phyloP scores from a whole-genome alignment of 148 eudicot species.

The Bassia scoparia region DNA sequence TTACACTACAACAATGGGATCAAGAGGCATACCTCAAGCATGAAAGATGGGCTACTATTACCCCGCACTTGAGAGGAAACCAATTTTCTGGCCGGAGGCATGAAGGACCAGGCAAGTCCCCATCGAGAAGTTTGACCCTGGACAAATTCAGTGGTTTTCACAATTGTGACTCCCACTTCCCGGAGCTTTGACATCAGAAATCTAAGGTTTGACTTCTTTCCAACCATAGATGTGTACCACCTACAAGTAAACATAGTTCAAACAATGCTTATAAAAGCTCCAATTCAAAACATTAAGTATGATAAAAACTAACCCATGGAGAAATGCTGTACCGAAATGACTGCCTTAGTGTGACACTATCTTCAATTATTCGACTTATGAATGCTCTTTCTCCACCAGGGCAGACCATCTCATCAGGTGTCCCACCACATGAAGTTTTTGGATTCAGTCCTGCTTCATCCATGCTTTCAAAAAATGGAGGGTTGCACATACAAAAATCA shows the following conservation, averaged over 20 bases:
- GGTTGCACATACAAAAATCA: slow-evolving; percentile 99
- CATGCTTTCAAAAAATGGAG: slow-evolving; percentile 94
- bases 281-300: neutral
- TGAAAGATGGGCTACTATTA: slow-evolving; percentile 55
- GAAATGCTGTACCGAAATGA: slow-evolving; percentile 60
- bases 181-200: slow-evolving; percentile 63
- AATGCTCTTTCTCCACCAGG: slow-evolving; percentile 90
- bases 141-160: slow-evolving; percentile 95
- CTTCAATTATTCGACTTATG: slow-evolving; percentile 68
- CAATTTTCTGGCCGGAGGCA: slow-evolving; percentile 49
- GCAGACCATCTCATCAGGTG: slow-evolving; percentile 83
- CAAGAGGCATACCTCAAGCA: slow-evolving; percentile 60
- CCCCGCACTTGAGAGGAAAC: slow-evolving; percentile 34
- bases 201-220: slow-evolving; percentile 79
- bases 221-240: slow-evolving; percentile 97
- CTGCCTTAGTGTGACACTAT: slow-evolving; percentile 59
- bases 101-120: slow-evolving; percentile 96
- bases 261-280: neutral
- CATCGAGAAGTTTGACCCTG: slow-evolving; percentile 92
- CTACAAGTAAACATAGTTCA: slow-evolving; percentile 35
- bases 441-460: slow-evolving; percentile 89
- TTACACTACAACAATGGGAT: neutral
- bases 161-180: slow-evolving; percentile 69
- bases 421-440: slow-evolving; percentile 95
- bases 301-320: neutral